Evolutionary conservation across 2,329 filamentous ascomycete genomes (phyloP), one percentile per base, ranked within the genome.

Genomic region (Lachnellula arida): DNA sequence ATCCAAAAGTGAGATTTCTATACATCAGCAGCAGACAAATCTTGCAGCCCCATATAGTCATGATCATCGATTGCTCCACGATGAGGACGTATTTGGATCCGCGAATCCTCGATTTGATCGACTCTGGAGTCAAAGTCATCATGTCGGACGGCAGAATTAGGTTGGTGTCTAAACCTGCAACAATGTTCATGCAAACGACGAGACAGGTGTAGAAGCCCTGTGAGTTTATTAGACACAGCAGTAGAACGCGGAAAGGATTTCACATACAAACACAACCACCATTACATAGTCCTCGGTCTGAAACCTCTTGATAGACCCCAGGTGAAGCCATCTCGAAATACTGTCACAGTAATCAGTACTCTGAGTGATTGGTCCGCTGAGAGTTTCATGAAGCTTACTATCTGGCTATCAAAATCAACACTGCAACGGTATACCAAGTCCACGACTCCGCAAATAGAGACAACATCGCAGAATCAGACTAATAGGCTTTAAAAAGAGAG

Each of bases 31-130:
- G 65, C 59, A 85, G 72, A 62, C 81, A 84, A 8, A 73, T 68
- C 66, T 85, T 85, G 60, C 82, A 73, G 0, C 73, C 68, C 77
- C 80, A 85, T 32, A 80, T 79, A 9, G 79, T 77, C 51, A 82
- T 72, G 17, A 85, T 73, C 72, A 88, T 86, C 63, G 79, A 77
- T 68, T 85, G 75, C 61, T 87, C 83, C 2, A 81, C 79, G 8
- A 84, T 77, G 39, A 85, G 73, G 0, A 85, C 82, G 72, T 82
- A 78, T 73, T 86, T 86, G 46, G 81, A 84, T 11, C 83, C 84
- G 39, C 53, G 58, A 35, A 66, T 63, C 22, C 67, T 58, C 9
- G 57, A 61, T 43, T 48, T 53, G 37, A 67, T 67, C 1, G 60
- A 61, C 0, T 71, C 59, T 0, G 76, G 72, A 0, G 81, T 81